Evolutionary conservation across 2,329 filamentous ascomycete species (phyloP).

Genomic region (Pleurostoma richardsiae): DNA sequence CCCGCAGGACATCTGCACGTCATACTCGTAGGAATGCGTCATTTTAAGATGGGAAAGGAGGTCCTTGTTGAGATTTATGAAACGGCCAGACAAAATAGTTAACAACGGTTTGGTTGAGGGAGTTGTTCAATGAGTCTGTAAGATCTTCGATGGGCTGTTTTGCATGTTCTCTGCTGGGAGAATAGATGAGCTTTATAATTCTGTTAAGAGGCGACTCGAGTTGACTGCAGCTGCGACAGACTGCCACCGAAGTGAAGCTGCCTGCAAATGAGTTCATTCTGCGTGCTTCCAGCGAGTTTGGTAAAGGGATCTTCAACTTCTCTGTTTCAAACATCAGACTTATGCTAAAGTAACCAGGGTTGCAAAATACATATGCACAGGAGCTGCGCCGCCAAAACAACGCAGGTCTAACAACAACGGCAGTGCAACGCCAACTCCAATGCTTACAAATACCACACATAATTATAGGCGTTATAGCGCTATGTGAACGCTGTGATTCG

Average conservation of each 20-base stretch:
- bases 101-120: not conserved
- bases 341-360: not conserved
- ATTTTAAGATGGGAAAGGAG: not conserved
- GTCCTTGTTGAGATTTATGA: not conserved
- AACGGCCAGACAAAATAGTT: not conserved
- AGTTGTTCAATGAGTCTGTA: constrained; percentile 1
- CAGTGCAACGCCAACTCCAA: not conserved
- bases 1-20: constrained; percentile 1
- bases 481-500: not conserved
- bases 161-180: not conserved
- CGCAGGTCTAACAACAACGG: not conserved
- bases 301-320: not conserved
- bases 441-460: not conserved
- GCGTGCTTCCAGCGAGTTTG: not conserved
- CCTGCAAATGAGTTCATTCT: constrained; percentile 1
- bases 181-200: not conserved
- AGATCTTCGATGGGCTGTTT: not conserved
- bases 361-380: not conserved
- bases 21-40: not conserved
- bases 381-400: not conserved
- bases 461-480: not conserved
- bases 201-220: not conserved
- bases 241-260: not conserved
- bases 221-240: not conserved
- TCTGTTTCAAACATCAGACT: not conserved